Conservation (phyloP, 2,329 filamentous ascomycete genomes). For the Penicillium hesseltinei region DNA sequence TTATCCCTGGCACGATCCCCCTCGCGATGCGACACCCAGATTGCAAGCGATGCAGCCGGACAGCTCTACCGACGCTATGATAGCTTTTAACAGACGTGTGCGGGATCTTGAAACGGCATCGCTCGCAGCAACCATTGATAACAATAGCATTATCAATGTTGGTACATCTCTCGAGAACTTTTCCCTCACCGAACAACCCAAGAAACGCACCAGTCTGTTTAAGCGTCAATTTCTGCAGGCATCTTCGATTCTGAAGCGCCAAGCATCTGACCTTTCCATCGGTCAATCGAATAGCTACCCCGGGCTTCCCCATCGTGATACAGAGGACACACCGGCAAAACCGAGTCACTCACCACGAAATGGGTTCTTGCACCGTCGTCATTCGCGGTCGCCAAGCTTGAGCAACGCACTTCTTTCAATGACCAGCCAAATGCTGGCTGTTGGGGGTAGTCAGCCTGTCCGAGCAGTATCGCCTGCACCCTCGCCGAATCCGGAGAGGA, state of each 20-base stretch:
- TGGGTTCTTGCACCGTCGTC: slow-evolving; percentile 30
- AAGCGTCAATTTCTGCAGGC: slow-evolving; percentile 43
- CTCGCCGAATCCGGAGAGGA: slow-evolving; percentile 36
- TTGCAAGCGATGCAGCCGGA: slow-evolving; percentile 46
- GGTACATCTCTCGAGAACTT: slow-evolving; percentile 45
- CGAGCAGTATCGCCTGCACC: slow-evolving; percentile 48
- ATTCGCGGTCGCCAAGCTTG: slow-evolving; percentile 38
- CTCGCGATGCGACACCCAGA: slow-evolving; percentile 28
- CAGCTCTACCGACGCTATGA: slow-evolving; percentile 56
- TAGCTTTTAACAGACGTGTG: slow-evolving; percentile 50
- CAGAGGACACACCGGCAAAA: slow-evolving; percentile 27
- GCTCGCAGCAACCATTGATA: slow-evolving; percentile 54
- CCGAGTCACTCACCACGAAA: slow-evolving; percentile 39
- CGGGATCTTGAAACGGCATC: slow-evolving; percentile 55
- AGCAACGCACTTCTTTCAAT: slow-evolving; percentile 47
- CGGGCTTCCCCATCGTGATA: slow-evolving; percentile 18
- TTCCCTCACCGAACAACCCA: slow-evolving; percentile 37
- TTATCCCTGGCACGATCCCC: slow-evolving; percentile 52
- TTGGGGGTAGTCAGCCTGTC: slow-evolving; percentile 58
- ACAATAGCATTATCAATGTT: slow-evolving; percentile 47
- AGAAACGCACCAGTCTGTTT: slow-evolving; percentile 49
- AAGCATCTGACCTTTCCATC: slow-evolving; percentile 32
- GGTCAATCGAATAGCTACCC: slow-evolving; percentile 30
- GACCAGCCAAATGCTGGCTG: slow-evolving; percentile 46
- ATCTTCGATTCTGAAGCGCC: slow-evolving; percentile 49